Conservation (phyloP, 495 filamentous ascomycete species). For the Elasticomyces elasticus region DNA sequence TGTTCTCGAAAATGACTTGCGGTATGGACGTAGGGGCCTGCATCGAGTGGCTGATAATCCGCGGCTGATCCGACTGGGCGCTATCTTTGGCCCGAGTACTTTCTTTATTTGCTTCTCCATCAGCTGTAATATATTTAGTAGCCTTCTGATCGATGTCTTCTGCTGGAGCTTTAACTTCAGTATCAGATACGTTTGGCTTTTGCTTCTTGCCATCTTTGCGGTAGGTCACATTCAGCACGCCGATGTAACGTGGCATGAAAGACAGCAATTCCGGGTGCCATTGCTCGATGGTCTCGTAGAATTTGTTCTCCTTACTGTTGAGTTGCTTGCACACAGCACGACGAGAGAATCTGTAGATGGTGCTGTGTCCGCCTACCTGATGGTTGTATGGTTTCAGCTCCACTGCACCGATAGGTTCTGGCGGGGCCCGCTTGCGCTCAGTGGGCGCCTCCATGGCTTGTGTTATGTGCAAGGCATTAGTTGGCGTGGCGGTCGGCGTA, state of each 20-base stretch:
- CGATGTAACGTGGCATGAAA: conserved; percentile 94
- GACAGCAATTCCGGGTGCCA: conserved; percentile 79
- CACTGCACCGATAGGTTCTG: conserved; percentile 73
- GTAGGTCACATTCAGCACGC: conserved; percentile 93
- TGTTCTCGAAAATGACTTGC: conserved; percentile 90
- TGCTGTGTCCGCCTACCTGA: conserved; percentile 94
- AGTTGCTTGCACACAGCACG: conserved; percentile 95
- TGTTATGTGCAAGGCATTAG: conserved; percentile 14
- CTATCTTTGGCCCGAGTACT: too few species aligned
- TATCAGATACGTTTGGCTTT: conserved; percentile 3
- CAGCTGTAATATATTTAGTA: neutral
- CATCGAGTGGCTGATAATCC: conserved; percentile 74
- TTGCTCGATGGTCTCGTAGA: conserved; percentile 90
- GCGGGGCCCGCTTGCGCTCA: conserved; percentile 16
- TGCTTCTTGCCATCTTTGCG: conserved; percentile 66
- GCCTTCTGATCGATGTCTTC: neutral
- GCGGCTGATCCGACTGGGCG: conserved; percentile 32
- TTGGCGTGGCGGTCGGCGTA: conserved; percentile 49
- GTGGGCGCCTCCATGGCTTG: conserved; percentile 36
- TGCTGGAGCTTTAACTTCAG: conserved; percentile 9
- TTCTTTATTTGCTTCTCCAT: too few species aligned
- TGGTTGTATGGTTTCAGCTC: conserved; percentile 95
- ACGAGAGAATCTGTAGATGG: conserved; percentile 88
- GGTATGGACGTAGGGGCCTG: conserved; percentile 52
- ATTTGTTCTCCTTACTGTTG: conserved; percentile 94